Conservation (phyloP, 768 basidiomycete genomes). For the Termitomyces sp. region DNA sequence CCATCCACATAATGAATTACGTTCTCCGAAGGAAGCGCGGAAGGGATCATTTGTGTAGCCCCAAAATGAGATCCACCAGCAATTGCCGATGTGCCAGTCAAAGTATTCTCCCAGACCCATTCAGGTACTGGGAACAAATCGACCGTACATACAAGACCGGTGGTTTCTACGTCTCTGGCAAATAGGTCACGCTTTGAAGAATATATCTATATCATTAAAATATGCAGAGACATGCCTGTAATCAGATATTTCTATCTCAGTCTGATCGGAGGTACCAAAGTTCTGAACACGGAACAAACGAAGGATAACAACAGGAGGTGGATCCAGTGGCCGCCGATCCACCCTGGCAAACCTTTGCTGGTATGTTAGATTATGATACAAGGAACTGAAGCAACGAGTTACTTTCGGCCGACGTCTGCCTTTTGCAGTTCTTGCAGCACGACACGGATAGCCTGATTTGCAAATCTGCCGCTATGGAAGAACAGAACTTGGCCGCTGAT, state of each 20-base stretch:
- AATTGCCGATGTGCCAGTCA: background rate
- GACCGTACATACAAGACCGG: conserved; percentile 65
- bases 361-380: background rate
- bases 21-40: conserved; percentile 17
- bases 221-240: conserved; percentile 36
- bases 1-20: conserved; percentile 25
- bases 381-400: conserved; percentile 10
- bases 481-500: background rate
- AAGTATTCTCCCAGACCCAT: background rate
- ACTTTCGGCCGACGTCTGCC: conserved; percentile 66
- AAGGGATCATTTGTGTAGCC: background rate
- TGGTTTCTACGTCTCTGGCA: conserved; percentile 42
- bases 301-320: conserved; percentile 52
- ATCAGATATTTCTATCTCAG: conserved; percentile 42
- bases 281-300: conserved; percentile 43
- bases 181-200: background rate
- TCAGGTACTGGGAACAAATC: conserved; percentile 64
- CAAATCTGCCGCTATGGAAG: conserved; percentile 38
- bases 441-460: conserved; percentile 39
- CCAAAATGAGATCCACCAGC: background rate
- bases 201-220: background rate
- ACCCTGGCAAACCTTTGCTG: conserved; percentile 46
- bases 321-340: conserved; percentile 64
- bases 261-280: conserved; percentile 29
- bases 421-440: conserved; percentile 60